Conservation (phyloP, 345 rosid species). For the Rhodomyrtus tomentosa region DNA sequence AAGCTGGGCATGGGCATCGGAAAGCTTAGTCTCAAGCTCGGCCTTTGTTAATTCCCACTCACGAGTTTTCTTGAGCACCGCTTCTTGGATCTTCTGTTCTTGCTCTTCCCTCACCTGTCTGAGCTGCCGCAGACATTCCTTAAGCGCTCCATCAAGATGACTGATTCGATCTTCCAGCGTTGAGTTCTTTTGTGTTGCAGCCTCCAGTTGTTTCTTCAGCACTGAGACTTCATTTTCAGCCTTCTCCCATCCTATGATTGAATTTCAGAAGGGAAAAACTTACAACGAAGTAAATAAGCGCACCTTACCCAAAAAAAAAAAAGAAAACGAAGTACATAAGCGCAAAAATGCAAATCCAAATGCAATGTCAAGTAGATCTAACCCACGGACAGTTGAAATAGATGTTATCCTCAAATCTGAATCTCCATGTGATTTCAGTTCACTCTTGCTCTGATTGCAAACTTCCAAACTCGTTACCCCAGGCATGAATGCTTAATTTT, state of each 20-base stretch:
- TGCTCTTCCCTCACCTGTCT: slow-evolving; percentile 87
- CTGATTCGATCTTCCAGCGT: slow-evolving; percentile 58
- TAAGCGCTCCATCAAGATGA: slow-evolving; percentile 92
- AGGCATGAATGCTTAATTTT: neutral
- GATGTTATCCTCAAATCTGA: neutral
- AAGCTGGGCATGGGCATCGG: slow-evolving; percentile 34
- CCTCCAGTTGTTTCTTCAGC: slow-evolving; percentile 68
- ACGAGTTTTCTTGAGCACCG: slow-evolving; percentile 29
- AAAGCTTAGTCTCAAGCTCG: slow-evolving; percentile 36
- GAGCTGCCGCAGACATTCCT: slow-evolving; percentile 88
- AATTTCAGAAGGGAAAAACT: neutral
- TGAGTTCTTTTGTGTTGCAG: slow-evolving; percentile 30
- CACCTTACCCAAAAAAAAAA: too few relatives aligned
- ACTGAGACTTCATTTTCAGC: slow-evolving; percentile 72
- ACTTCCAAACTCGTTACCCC: neutral
- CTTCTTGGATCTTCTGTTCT: slow-evolving; percentile 53
- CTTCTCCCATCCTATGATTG: slow-evolving; percentile 81
- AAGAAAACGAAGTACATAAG: neutral
- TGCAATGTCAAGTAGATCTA: neutral
- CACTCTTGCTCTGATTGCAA: neutral
- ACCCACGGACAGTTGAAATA: neutral
- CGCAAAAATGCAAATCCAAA: neutral
- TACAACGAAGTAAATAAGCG: neutral
- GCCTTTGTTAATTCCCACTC: slow-evolving; percentile 57
- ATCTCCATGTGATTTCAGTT: neutral